phyloP scores from a whole-genome alignment of 2,329 filamentous ascomycete genomes.

The Seiridium cupressi region DNA sequence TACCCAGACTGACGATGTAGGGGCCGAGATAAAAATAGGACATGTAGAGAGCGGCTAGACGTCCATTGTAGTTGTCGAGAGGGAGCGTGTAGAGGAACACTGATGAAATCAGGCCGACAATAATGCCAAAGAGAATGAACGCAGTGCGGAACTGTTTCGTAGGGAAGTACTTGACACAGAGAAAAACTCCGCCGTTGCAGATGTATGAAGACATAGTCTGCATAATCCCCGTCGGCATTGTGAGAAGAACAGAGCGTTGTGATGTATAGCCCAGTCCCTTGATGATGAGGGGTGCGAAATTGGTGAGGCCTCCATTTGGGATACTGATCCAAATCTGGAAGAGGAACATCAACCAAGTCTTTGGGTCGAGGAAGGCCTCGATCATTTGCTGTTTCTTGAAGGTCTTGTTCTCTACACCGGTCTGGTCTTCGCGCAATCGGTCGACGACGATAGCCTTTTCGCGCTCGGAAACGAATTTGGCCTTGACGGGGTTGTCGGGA shows the following conservation, averaged over 20 bases:
- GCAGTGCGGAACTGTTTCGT: constrained; percentile 14
- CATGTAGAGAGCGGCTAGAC: constrained; percentile 32
- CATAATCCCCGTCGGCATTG: constrained; percentile 34
- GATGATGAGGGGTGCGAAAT: constrained; percentile 61
- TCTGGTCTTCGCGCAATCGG: constrained; percentile 55
- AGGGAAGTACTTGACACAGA: constrained; percentile 17
- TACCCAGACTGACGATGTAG: constrained; percentile 21
- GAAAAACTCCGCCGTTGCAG: constrained; percentile 35
- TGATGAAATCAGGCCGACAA: constrained; percentile 22
- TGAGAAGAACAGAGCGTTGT: constrained; percentile 25
- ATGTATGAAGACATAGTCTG: constrained; percentile 30
- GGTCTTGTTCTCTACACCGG: constrained; percentile 55
- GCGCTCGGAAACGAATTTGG: constrained; percentile 45
- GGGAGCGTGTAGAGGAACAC: constrained; percentile 27
- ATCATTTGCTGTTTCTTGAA: constrained; percentile 53
- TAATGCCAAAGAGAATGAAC: constrained; percentile 16
- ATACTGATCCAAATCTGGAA: constrained; percentile 51
- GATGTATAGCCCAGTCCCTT: constrained; percentile 52
- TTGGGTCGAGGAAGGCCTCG: constrained; percentile 57
- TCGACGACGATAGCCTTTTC: constrained; percentile 55
- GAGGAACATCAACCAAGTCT: constrained; percentile 58
- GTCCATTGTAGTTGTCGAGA: constrained; percentile 19
- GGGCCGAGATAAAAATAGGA: constrained; percentile 27
- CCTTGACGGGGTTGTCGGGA: constrained; percentile 56
- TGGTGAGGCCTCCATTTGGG: constrained; percentile 53